phyloP scores from a whole-genome alignment of 768 basidiomycete genomes.

The Kwoniella dendrophila region DNA sequence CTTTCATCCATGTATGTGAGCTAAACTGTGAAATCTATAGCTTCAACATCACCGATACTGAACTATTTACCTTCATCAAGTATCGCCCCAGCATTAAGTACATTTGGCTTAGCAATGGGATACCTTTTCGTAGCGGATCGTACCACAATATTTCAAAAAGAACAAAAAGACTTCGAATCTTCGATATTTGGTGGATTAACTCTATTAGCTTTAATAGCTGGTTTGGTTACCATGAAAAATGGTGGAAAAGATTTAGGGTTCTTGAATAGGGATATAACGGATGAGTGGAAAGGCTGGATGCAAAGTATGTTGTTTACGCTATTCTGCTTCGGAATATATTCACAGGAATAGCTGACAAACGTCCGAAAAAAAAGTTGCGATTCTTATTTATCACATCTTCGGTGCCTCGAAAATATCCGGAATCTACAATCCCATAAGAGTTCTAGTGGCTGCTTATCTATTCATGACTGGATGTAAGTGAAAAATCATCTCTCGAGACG shows the following conservation, averaged over 20 bases:
- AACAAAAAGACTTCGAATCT: conserved; percentile 78
- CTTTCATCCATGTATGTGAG: too few relatives aligned
- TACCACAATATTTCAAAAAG: conserved; percentile 83
- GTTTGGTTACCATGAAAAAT: conserved; percentile 68
- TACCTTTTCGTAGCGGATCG: conserved; percentile 79
- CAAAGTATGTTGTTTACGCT: conserved; percentile 66
- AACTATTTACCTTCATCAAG: conserved; percentile 39
- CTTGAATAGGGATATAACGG: conserved; percentile 87
- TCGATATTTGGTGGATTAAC: conserved; percentile 67
- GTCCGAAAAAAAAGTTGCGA: conserved; percentile 72
- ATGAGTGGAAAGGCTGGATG: conserved; percentile 99
- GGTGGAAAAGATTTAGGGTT: conserved; percentile 83
- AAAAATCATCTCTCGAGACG: background rate
- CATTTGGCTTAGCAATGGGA: conserved; percentile 69
- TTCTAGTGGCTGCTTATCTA: conserved; percentile 82
- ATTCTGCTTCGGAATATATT: background rate
- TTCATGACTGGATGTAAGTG: conserved; percentile 90
- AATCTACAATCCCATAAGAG: conserved; percentile 90
- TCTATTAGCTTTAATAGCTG: conserved; percentile 63
- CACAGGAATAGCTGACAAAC: conserved; percentile 12
- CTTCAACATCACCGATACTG: conserved; percentile 27
- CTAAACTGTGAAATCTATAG: conserved; percentile 25
- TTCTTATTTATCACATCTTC: conserved; percentile 89
- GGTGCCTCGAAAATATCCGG: conserved; percentile 87
- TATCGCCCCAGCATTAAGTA: conserved; percentile 60